Percentiles rank a stretch among this genome's conserved stretches.
Conservation (phyloP, 495 filamentous ascomycete genomes). For the Aspergillus carlsbadensis region DNA sequence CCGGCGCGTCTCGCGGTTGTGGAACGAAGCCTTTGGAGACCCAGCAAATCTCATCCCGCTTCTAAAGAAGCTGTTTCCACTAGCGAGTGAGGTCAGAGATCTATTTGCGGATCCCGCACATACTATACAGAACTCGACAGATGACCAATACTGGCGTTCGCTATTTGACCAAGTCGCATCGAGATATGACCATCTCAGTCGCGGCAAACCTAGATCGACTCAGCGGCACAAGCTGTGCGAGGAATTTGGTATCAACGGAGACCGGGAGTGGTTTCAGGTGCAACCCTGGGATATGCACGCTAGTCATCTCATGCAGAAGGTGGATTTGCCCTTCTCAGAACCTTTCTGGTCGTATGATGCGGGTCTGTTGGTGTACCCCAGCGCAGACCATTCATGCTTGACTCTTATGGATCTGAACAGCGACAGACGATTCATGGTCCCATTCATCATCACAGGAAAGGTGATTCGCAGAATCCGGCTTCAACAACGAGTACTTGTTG, state of each 20-base stretch:
- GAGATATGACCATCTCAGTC: conserved; percentile 55
- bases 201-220: conserved; percentile 47
- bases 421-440: conserved; percentile 44
- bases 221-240: conserved; percentile 45
- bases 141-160: conserved; percentile 32
- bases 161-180: conserved; percentile 54
- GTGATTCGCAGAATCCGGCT: conserved; percentile 60
- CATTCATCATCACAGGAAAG: conserved; percentile 54
- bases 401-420: conserved; percentile 55
- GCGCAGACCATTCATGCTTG: conserved; percentile 39
- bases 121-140: neutral
- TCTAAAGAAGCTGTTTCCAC: conserved; percentile 52
- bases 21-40: conserved; percentile 55
- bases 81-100: conserved; percentile 52
- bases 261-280: conserved; percentile 48
- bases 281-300: conserved; percentile 58
- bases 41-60: conserved; percentile 43
- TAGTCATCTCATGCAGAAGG: conserved; percentile 33
- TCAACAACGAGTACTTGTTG: conserved; percentile 52
- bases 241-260: conserved; percentile 33
- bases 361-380: conserved; percentile 58
- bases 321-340: conserved; percentile 53
- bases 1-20: conserved; percentile 55
- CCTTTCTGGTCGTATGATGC: conserved; percentile 62
- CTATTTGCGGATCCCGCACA: conserved; percentile 9